Base-by-base conservation (phyloP, 2,329 filamentous ascomycete species). In the Aciculosporium take region DNA sequence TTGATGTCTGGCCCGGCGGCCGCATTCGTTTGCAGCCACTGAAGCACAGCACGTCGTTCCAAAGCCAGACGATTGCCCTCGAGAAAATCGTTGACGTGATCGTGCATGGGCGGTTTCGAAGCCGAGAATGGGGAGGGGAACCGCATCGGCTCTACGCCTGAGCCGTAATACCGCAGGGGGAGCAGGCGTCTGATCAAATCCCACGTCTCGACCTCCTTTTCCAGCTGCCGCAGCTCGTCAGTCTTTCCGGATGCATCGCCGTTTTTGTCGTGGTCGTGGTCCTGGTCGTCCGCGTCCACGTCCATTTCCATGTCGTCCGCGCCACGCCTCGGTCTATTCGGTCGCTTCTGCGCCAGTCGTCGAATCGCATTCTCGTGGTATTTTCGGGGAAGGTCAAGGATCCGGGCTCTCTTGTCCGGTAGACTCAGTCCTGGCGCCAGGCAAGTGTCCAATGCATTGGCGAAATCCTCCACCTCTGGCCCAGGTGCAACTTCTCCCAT, bases 171-270 rank as follows among this genome's bases (percentile, higher is more conserved):
- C 51, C 84, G 74, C 48, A 85, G 60, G 9, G 81, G 77, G 39
- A 94, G 71, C 46, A 94, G 68, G 30, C 84, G 74, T 37, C 78
- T 73, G 44, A 96, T 65, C 23, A 96, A 68, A 54, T 93, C 80
- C 91, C 91, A 98, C 0, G 87, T 91, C 52, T 93, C 85, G 31
- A 79, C 76, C 61, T 98, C 91, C 48, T 82, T 72, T 59, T 93
- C 79, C 70, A 86, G 81, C 42, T 72, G 53, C 72, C 47, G 55
- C 37, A 50, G 53, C 37, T 59, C 52, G 12, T 54, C 51, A 15
- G 45, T 25, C 4, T 50, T 42, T 10, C 39, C 37, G 9, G 28
- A 7, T 15, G 37, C 15, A 17, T 17, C 25, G 10, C 25, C 15
- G 20, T 27, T 12, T 31, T 73, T 71, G 46, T 79, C 75, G 5